Evolutionary conservation across 257 asterid species (phyloP), one percentile per base, ranked within the genome.

Genomic region (Anisodus acutangulus): DNA sequence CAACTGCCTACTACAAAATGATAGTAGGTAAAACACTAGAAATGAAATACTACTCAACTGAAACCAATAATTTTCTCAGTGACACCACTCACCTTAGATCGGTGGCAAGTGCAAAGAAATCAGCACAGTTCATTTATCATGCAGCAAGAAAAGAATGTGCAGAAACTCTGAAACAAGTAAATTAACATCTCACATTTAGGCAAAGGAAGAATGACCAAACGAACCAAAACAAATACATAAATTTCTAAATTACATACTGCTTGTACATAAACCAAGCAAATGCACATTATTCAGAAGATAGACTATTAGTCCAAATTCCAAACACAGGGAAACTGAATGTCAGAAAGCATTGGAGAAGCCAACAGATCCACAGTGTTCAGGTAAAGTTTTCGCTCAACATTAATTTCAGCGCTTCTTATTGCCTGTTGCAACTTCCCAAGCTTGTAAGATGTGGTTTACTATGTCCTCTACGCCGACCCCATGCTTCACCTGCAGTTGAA

Each of bases 401-500:
- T 31, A 31, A 72, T 19, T 47, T 87, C 85, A 94, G 22, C 63
- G 89, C 79, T 90, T 91, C 87, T 87, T 93, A 82, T 89, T 96
- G 74, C 94, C 93, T 0, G 95, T 91, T 16, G 97, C 91, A n/a
- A 85, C 91, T 91, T 90, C 98, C 99, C 99, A 94, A 22, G 92
- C 91, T 85, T 89, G 91, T 72, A 95, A 86, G 60, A 95, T 54
- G 39, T 94, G 93, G 85, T 86, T 89, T 12, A 92, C 97, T 45
- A 95, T 95, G 85, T 94, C 92, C 88, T 91, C 90, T 11, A 95
- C 95, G 2, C 99, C 99, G 15, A 94, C 95, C 39, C 96, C 95
- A 84, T 95, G 98, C 90, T 95, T 95, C 83, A 95, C 99, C 99
- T 95, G 90, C 89, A 85, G 9, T 9, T 74, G 70, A 59, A 67